These are phyloP conservation scores for Orbilia javanica DNA, from an alignment of 2,329 filamentous ascomycete species.

Conservation along the genomic window DNA sequence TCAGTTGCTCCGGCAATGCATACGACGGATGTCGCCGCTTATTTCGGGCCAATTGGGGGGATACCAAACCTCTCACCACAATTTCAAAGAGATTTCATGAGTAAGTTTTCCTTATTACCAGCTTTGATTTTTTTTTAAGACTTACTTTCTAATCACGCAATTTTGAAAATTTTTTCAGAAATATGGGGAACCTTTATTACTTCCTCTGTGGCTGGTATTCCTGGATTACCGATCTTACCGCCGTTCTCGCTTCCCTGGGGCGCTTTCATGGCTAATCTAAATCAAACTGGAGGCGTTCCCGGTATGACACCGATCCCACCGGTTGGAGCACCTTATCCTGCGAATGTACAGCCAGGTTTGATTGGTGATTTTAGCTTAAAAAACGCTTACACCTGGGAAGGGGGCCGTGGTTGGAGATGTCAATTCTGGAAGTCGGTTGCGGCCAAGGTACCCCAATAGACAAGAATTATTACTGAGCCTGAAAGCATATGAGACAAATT, in stretches of 20 bases:
- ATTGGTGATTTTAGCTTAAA: constrained; percentile 66
- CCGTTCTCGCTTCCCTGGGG: constrained; percentile 58
- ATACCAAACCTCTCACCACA: constrained; percentile 62
- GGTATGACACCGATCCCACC: constrained; percentile 14
- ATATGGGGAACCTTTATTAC: constrained; percentile 68
- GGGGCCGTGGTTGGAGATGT: constrained; percentile 67
- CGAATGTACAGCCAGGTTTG: constrained; percentile 63
- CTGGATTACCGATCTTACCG: constrained; percentile 63
- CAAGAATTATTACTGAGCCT: no score
- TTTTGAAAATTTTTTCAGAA: background rate
- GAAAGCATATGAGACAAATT: no score
- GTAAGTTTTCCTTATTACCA: constrained; percentile 63
- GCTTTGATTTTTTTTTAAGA: background rate
- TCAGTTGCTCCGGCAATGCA: constrained; percentile 67
- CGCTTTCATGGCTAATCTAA: constrained; percentile 18
- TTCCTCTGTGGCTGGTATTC: constrained; percentile 66
- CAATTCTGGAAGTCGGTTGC: constrained; percentile 66
- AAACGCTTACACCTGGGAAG: constrained; percentile 68
- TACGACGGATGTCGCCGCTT: constrained; percentile 65
- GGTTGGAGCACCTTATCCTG: constrained; percentile 60
- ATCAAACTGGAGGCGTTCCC: constrained; percentile 15
- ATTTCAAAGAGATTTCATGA: constrained; percentile 66
- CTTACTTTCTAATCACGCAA: no score
- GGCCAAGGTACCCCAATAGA: constrained; percentile 15
- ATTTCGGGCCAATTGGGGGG: constrained; percentile 63